Evolutionary conservation across 2,329 filamentous ascomycete species (phyloP).

Genomic region (Epichloe glyceriae): DNA sequence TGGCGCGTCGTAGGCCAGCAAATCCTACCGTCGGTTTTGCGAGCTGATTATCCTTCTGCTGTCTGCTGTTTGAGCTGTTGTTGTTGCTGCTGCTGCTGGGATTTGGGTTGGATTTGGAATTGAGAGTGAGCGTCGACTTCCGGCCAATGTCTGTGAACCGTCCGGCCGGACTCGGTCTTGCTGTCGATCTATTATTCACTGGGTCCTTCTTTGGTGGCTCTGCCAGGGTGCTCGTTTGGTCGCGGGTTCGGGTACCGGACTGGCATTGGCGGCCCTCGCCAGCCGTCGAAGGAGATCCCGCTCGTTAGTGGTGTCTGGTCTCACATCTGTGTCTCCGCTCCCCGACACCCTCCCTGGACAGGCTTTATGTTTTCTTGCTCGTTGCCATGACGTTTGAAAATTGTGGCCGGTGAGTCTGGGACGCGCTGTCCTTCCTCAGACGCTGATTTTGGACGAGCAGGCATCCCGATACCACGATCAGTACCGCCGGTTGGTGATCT

Average conservation of each 20-base stretch:
- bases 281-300: conserved; percentile 36
- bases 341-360: not conserved
- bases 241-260: conserved; percentile 23
- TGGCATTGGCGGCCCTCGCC: conserved; percentile 33
- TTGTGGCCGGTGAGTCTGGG: conserved; percentile 27
- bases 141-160: conserved; percentile 10
- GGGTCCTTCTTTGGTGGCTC: not conserved
- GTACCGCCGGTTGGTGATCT: conserved; percentile 17
- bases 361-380: conserved; percentile 2
- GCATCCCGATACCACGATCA: conserved; percentile 10
- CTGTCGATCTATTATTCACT: not conserved
- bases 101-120: not conserved
- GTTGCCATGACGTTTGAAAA: conserved; percentile 20
- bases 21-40: conserved; percentile 33
- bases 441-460: not conserved
- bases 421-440: conserved; percentile 15
- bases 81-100: not conserved
- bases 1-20: conserved; percentile 27
- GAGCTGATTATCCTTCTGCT: conserved; percentile 12
- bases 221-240: conserved; percentile 6
- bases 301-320: conserved; percentile 16
- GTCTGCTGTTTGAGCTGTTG: conserved; percentile 4
- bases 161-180: conserved; percentile 8
- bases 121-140: conserved; percentile 2
- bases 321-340: not conserved